phyloP scores from a whole-genome alignment of 176 grass and related monocot genomes.

The Calamus simplicifolius region DNA sequence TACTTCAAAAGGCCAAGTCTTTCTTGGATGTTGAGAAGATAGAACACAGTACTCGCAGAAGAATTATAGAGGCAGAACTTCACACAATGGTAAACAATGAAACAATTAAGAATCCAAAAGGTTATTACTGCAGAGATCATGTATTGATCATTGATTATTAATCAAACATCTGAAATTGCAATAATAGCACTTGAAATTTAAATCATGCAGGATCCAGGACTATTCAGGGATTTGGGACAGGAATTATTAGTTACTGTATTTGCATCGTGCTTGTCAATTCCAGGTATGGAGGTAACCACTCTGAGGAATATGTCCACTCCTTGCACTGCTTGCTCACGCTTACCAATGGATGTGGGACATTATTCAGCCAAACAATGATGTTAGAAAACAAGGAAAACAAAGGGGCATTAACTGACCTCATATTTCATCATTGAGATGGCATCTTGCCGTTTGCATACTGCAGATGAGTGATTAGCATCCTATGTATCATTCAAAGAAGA shows the following conservation, averaged over 20 bases:
- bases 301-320: conserved; percentile 54
- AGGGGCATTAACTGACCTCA: conserved; percentile 43
- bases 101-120: too few species aligned
- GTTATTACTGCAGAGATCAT: too few species aligned
- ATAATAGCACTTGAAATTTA: too few species aligned
- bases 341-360: neutral
- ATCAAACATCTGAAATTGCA: too few species aligned
- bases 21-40: too few species aligned
- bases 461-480: conserved; percentile 3
- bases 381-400: neutral
- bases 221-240: neutral
- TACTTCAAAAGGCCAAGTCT: too few species aligned
- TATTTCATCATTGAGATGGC: conserved; percentile 43
- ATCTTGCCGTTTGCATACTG: conserved; percentile 74
- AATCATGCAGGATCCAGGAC: too few species aligned
- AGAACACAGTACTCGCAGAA: too few species aligned
- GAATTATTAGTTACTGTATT: conserved; percentile 44
- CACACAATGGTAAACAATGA: too few species aligned
- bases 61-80: too few species aligned
- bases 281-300: conserved; percentile 73
- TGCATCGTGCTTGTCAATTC: conserved; percentile 70
- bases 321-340: conserved; percentile 63
- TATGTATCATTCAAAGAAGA: neutral
- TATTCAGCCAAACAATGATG: neutral
- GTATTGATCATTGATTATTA: too few species aligned